Base-by-base conservation (phyloP, 2,329 filamentous ascomycete species). In the Aspergillus neotritici region DNA sequence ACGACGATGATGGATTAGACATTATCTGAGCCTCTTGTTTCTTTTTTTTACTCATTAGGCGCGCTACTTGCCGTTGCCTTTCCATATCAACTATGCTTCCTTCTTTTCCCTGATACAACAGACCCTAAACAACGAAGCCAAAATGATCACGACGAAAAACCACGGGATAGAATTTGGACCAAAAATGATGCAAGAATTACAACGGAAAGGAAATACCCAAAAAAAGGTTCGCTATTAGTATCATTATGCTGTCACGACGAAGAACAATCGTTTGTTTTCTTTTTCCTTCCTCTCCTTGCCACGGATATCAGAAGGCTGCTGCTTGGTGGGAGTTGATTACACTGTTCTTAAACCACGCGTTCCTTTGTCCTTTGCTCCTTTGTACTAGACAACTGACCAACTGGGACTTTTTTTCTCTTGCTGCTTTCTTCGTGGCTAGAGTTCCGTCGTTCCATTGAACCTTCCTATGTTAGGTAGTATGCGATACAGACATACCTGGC, bases 1-100 rank as follows among this genome's bases (percentile, higher is more conserved):
- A 71, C 48, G 71, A 73, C 44, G 70, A 74, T 37, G 71, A 73
- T 53, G 71, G 73, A 41, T 57, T 76, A 47, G 71, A 74, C 49
- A 74, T 76, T 51, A 61, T 73, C 42, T 69, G 46, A 25, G 2
- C 3, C 21, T 25, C 7, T 25, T 25, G 21, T 25, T 25, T 25
- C 21, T 9, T 25, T 9, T 25, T n/a, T n/a, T n/a, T n/a, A n/a
- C n/a, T n/a, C n/a, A 25, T 9, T 3, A 9, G 21, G 21, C 21
- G 21, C 21, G 21, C 21, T 25, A 25, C 21, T 25, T 25, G 21
- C 21, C 21, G 21, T 25, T 25, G 21, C 31, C 8, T 7, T 12
- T 34, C 8, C 28, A 25, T 21, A 12, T 34, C 28, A 14, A 17
- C 21, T 16, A 14, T 38, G n/a, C 25, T 38, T 37, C 8, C 29